These are phyloP conservation scores for Penicillium cataractarum DNA, from an alignment of 495 filamentous ascomycete genomes.

Conservation along the genomic window DNA sequence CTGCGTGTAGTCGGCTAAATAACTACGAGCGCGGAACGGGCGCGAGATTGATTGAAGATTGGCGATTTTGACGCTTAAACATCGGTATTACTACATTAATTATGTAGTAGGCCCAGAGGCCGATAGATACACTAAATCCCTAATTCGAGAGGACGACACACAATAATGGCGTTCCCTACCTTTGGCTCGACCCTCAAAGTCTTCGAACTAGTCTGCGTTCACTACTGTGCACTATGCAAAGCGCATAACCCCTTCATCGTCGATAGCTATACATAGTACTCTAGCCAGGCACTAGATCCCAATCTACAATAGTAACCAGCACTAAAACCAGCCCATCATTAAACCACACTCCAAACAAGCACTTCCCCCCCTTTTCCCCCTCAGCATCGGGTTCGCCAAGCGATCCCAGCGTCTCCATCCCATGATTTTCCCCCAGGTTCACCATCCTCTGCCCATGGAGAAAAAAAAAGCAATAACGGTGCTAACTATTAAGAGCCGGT, in stretches of 20 bases:
- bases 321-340: conserved; percentile 1
- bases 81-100: neutral
- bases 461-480: conserved; percentile 8
- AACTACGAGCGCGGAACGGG: neutral
- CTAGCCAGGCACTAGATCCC: neutral
- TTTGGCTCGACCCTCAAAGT: neutral
- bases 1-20: neutral
- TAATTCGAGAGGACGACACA: neutral
- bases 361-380: conserved; percentile 3
- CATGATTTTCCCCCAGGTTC: conserved; percentile 25
- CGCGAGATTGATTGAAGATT: neutral
- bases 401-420: conserved; percentile 21
- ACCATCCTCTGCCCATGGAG: conserved; percentile 21
- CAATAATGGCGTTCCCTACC: neutral
- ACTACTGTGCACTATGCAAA: neutral
- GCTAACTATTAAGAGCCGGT: neutral
- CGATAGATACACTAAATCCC: neutral
- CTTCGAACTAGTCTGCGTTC: neutral
- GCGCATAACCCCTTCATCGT: neutral
- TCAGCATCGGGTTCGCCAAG: conserved; percentile 30
- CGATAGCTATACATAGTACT: conserved; percentile 2
- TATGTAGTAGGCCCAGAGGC: no score
- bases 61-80: neutral
- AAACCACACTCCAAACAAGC: conserved; percentile 3
- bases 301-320: conserved; percentile 6